Evolutionary conservation across 768 basidiomycete species (phyloP), one percentile per base, ranked within the genome.

Genomic region (Lenzites betulinus): DNA sequence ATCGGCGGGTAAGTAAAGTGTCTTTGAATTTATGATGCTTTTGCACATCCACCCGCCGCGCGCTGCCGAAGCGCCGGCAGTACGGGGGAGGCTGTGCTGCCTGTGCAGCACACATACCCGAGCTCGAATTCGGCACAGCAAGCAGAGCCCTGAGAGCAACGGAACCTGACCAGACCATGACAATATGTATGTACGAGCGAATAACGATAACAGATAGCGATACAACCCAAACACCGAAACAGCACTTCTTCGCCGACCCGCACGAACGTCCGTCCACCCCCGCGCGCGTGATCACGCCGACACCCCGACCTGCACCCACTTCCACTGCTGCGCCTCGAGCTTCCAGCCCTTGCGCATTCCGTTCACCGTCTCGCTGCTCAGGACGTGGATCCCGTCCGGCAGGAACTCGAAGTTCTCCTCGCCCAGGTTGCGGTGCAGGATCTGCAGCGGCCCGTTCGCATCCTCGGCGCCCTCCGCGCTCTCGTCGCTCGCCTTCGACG

Each of bases 301-400:
- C 43, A 64, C 58, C 15, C 59, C 63, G 30, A 64, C 63, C 54
- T 64, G 63, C 26, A 66, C 68, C 72, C 70, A 70, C 51, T 70
- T 60, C 73, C 72, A 73, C 50, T 62, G 60, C 60, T 59, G 56
- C 39, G 70, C 73, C 64, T 73, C 70, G 2, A 73, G 66, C 55
- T 67, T 69, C 73, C 71, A 74, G 23, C 72, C 73, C 52, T 69
- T 67, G 25, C 71, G 62, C 36, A 60, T 59, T 1, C 66, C 68
- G 53, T 67, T 65, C 47, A 59, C 64, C 12, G 60, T 63, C 59
- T 64, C 69, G 44, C 56, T 67, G 57, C 65, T 65, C 47, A 74
- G 54, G 49, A 73, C 48, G 23, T 67, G 61, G 36, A 74, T 56
- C 28, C 71, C 73, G 39, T 72, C 72, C 36, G 56, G 44, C 28